Conservation (phyloP, 352 stramenopile species). For the Pythium grandisporangium region DNA sequence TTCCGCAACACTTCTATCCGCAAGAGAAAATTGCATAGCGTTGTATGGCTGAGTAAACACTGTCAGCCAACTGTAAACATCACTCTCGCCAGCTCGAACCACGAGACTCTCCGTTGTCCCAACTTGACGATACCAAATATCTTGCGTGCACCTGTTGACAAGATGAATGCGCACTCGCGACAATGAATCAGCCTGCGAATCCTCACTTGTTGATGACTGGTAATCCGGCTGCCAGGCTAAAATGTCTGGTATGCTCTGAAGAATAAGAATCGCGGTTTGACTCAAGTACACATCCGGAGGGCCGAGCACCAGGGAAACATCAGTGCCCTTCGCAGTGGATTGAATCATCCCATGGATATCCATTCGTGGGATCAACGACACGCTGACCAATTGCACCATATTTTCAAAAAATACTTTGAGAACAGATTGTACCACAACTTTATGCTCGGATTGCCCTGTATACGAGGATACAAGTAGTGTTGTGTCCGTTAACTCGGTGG, state of each 20-base stretch:
- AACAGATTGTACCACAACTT: conserved; percentile 25
- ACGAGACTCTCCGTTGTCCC: conserved; percentile 43
- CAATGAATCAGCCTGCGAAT: too few relatives aligned
- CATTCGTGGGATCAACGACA: conserved; percentile 50
- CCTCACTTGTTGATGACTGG: too few relatives aligned
- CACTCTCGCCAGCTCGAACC: conserved; percentile 15
- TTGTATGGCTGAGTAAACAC: conserved; percentile 7
- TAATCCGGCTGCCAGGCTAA: conserved; percentile 1
- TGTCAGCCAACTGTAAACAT: conserved; percentile 67
- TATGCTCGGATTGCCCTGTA: conserved; percentile 13
- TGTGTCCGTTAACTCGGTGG: conserved; percentile 36
- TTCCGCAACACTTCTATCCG: conserved; percentile 46
- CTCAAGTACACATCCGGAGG: conserved; percentile 49
- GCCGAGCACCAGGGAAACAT: conserved; percentile 40
- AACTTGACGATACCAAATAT: conserved; percentile 61
- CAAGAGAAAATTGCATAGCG: conserved; percentile 23
- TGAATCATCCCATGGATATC: conserved; percentile 32
- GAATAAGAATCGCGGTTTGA: conserved; percentile 57
- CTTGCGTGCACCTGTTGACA: conserved; percentile 25
- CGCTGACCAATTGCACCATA: conserved; percentile 57
- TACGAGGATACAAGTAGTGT: conserved; percentile 18
- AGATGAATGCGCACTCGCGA: conserved; percentile 52
- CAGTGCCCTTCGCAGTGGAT: conserved; percentile 15
- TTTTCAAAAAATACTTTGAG: conserved; percentile 64
- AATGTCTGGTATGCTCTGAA: conserved; percentile 46